A percentile compares a stretch with the other conserved stretches of the same genome.
Evolutionary conservation across 139 green algal species (phyloP).

Genomic region (Chara braunii): DNA sequence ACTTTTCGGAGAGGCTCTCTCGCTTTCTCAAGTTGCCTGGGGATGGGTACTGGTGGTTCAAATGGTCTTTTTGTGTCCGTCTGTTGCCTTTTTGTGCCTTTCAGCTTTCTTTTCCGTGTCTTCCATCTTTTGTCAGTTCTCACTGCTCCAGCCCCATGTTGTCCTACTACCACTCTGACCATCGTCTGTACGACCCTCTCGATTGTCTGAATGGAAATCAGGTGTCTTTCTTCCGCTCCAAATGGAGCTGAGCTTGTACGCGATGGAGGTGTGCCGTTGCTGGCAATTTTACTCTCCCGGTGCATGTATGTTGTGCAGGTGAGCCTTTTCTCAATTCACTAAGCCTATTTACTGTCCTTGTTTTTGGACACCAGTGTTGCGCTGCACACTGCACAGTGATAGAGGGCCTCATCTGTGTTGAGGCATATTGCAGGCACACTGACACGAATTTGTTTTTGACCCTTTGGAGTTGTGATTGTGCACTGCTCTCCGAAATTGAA

Average conservation of each 20-base stretch:
- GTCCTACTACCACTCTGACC: background rate
- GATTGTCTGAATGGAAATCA: background rate
- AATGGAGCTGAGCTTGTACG: constrained; percentile 84
- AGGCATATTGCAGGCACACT: no score
- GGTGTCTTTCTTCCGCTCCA: constrained; percentile 48
- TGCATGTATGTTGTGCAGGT: constrained; percentile 63
- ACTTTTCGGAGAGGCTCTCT: no score
- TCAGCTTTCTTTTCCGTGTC: background rate
- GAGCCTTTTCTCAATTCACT: no score
- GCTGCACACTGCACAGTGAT: no score
- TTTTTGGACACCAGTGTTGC: no score
- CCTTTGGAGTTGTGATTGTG: no score
- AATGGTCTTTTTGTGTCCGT: constrained; percentile 3
- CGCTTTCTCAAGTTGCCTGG: no score
- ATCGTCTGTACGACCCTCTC: background rate
- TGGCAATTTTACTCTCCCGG: constrained; percentile 62
- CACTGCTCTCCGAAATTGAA: no score
- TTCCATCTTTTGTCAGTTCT: background rate
- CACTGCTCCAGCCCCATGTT: background rate
- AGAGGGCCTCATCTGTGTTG: no score
- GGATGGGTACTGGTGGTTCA: no score
- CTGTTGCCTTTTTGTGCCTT: constrained; percentile 2
- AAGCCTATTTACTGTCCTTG: no score
- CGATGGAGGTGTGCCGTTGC: constrained; percentile 56
- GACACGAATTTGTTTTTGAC: no score